Evolutionary conservation across 495 filamentous ascomycete species (phyloP), one percentile per base, ranked within the genome.

Genomic region (Paragyromitra xinjiangensis): DNA sequence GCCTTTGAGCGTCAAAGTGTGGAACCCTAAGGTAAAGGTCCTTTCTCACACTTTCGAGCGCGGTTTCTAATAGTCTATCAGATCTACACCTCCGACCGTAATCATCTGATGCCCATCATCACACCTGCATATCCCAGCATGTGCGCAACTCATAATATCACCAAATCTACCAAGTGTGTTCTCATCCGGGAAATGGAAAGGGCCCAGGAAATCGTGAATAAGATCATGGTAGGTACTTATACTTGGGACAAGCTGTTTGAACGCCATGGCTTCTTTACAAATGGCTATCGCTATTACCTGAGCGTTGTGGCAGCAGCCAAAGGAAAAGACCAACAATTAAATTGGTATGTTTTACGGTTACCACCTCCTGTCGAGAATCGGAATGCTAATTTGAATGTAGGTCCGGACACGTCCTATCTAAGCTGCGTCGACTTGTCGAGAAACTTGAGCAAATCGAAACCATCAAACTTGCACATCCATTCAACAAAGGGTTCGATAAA

Each of bases 41-140:
- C 42, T 16, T 50, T 39, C 9, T 8, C 7, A 19, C 9, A 24
- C 16, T 5, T 61, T 3, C 7, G 8, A 26, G 29, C 50, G 19
- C 14, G 29, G 39, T 39, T 22, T 9, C 44, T 77, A 50, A 77
- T 51, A 5, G 26, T 11, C 8, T 64, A 44, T 26, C 8, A 95
- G 92, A 86, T 96, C 48, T 96, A 97, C 81, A 88, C 89, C 73
- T 88, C 88, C 61, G 95, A 98, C 82, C 87, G 88, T 48, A 91
- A 88, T 75, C 95, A 98, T 83, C 84, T 95, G 16, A 99, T 99
- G 95, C 95, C 95, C 61, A 93, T 99, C 80, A 97, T 99, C 81
- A 99, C 93, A 5, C 95, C 95, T 1, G 93, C 96, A 2, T 98
- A 97, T 84, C 95, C 94, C 14, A 94, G 92, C 58, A 97, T 97